phyloP scores from a whole-genome alignment of 306 rosid species.

The Prunus fruticosa region DNA sequence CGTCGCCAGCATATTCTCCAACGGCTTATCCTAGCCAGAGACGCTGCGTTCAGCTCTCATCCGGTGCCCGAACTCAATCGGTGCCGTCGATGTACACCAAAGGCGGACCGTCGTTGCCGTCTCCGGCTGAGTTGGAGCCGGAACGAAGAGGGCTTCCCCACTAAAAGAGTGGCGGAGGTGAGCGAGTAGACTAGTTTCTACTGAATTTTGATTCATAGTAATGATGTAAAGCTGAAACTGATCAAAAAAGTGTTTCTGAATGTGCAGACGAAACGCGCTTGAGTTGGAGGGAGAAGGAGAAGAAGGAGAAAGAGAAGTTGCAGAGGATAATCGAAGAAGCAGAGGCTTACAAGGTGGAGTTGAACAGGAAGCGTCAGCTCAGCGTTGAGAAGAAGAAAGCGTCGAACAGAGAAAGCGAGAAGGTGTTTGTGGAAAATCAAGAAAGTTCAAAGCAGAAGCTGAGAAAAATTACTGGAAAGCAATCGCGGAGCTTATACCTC shows the following conservation, averaged over 20 bases:
- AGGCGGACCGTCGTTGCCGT: conserved; percentile 28
- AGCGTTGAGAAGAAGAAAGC: conserved; percentile 44
- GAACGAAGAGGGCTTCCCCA: conserved; percentile 50
- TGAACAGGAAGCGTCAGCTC: conserved; percentile 43
- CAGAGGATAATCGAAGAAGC: conserved; percentile 54
- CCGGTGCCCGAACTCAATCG: conserved; percentile 24
- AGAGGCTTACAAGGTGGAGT: conserved; percentile 41
- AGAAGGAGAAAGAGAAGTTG: conserved; percentile 53
- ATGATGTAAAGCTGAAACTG: background rate
- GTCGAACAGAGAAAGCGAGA: conserved; percentile 49
- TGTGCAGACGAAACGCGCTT: conserved; percentile 46
- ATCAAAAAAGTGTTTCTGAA: background rate
- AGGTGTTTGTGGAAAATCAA: conserved; percentile 41
- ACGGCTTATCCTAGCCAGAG: conserved; percentile 27
- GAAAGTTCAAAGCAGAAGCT: conserved; percentile 37
- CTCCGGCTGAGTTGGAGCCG: conserved; percentile 35
- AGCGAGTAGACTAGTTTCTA: background rate
- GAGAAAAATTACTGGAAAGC: conserved; percentile 42
- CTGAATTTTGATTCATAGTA: background rate
- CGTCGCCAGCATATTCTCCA: conserved; percentile 33
- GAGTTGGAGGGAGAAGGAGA: too few species aligned
- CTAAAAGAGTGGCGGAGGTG: conserved; percentile 65
- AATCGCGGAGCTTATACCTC: conserved; percentile 54
- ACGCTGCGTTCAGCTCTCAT: conserved; percentile 27
- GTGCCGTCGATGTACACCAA: conserved; percentile 39